Percentiles rank a stretch among this genome's conserved stretches.
Evolutionary conservation across 805 yeast genomes (phyloP).

Genomic region (Wickerhamomyces mucosus): DNA sequence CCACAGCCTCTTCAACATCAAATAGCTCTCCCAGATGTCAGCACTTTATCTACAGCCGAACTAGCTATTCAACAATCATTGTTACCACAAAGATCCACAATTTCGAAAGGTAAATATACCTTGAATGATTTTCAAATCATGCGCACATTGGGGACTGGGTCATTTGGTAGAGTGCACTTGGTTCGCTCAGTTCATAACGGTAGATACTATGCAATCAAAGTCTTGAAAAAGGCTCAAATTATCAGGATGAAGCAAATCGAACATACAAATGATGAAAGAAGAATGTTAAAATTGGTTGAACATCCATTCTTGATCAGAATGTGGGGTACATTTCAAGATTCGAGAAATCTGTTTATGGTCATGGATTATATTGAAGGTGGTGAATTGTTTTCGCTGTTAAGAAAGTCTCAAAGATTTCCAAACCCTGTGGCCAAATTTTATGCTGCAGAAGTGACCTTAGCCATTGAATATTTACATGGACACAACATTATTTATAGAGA

Average conservation of each 20-base stretch:
- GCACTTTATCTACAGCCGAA: slow-evolving; percentile 1
- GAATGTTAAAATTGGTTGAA: slow-evolving; percentile 76
- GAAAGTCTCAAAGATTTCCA: slow-evolving; percentile 88
- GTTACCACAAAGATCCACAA: slow-evolving; percentile 19
- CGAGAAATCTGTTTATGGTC: slow-evolving; percentile 77
- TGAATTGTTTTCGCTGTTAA: slow-evolving; percentile 73
- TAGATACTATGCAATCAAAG: slow-evolving; percentile 88
- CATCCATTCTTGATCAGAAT: slow-evolving; percentile 87
- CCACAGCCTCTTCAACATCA: slow-evolving; percentile 1
- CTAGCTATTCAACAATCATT: slow-evolving; percentile 12
- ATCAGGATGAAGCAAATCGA: slow-evolving; percentile 92
- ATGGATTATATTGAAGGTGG: slow-evolving; percentile 98
- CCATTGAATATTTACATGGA: slow-evolving; percentile 78
- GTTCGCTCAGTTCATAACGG: slow-evolving; percentile 86
- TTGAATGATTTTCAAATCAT: slow-evolving; percentile 72
- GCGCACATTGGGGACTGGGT: slow-evolving; percentile 90
- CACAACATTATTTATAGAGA: slow-evolving; percentile 86
- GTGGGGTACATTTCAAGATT: slow-evolving; percentile 97
- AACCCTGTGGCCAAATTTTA: slow-evolving; percentile 94
- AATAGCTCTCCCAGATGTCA: not conserved
- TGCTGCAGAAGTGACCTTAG: slow-evolving; percentile 83
- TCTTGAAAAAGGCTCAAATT: slow-evolving; percentile 76
- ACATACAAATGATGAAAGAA: slow-evolving; percentile 90
- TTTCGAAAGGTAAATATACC: slow-evolving; percentile 60
- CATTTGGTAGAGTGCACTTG: slow-evolving; percentile 89